phyloP scores from a whole-genome alignment of 2,329 filamentous ascomycete genomes.

The Pseudogymnoascus sp. region DNA sequence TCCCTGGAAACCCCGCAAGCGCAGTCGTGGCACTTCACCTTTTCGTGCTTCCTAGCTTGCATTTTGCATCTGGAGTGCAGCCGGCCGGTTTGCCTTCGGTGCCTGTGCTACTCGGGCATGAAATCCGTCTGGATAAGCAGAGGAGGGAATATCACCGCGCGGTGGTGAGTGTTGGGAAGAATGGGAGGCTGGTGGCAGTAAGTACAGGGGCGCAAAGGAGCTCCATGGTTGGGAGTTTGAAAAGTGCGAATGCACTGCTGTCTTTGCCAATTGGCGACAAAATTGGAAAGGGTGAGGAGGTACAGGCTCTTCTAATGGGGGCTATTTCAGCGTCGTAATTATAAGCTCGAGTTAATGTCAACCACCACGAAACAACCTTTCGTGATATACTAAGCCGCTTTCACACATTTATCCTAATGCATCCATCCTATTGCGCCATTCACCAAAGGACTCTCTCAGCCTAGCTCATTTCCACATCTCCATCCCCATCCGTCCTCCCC shows the following conservation, averaged over 20 bases:
- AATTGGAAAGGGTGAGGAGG: slow-evolving; percentile 58
- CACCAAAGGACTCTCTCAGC: background rate
- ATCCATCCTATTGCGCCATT: slow-evolving; percentile 7
- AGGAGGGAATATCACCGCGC: slow-evolving; percentile 89
- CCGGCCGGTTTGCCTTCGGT: slow-evolving; percentile 65
- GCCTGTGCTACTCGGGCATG: slow-evolving; percentile 62
- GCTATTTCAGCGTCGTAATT: slow-evolving; percentile 25
- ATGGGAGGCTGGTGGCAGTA: slow-evolving; percentile 63
- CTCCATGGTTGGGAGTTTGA: slow-evolving; percentile 80
- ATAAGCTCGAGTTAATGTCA: slow-evolving; percentile 14
- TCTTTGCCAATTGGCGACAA: slow-evolving; percentile 49
- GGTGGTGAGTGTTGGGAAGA: slow-evolving; percentile 54
- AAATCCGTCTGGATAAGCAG: slow-evolving; percentile 64
- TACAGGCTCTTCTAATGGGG: slow-evolving; percentile 76
- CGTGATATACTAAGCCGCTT: background rate
- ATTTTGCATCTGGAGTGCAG: slow-evolving; percentile 63
- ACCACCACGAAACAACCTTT: background rate
- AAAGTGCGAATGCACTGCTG: slow-evolving; percentile 78
- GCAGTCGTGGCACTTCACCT: slow-evolving; percentile 90
- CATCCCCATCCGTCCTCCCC: slow-evolving; percentile 13
- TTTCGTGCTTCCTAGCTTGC: slow-evolving; percentile 82
- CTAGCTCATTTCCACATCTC: slow-evolving; percentile 26
- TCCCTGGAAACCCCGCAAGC: slow-evolving; percentile 90
- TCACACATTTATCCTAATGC: slow-evolving; percentile 2
- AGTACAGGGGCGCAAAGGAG: slow-evolving; percentile 90